Evolutionary conservation across 2,329 filamentous ascomycete genomes (phyloP).

Genomic region (Colletotrichum melonis): DNA sequence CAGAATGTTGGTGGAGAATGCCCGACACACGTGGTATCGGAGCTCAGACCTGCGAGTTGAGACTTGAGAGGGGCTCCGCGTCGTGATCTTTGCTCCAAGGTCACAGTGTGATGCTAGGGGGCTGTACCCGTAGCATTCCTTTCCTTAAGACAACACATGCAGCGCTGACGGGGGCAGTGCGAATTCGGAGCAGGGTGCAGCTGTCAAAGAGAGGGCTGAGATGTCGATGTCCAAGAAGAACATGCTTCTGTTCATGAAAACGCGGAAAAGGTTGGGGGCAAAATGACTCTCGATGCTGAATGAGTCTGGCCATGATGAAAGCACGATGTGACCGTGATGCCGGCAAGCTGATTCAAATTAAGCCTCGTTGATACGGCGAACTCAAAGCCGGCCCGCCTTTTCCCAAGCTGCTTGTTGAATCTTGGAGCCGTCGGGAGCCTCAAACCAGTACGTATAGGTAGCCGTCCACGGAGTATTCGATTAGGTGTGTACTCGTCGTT

Average conservation of each 20-base stretch:
- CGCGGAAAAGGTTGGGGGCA: not conserved
- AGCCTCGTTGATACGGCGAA: not conserved
- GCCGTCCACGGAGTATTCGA: no score
- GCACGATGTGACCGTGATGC: slow-evolving; percentile 13
- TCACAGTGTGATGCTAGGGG: not conserved
- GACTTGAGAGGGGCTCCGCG: not conserved
- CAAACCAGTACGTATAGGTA: not conserved
- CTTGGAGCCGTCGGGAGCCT: no score
- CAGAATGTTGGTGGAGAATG: not conserved
- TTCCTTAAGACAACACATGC: not conserved
- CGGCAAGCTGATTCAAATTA: not conserved
- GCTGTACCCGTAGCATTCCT: not conserved
- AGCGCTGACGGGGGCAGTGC: not conserved
- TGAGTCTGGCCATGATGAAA: not conserved
- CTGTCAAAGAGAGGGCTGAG: not conserved
- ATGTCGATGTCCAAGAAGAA: not conserved
- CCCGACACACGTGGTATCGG: not conserved
- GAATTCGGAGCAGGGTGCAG: not conserved
- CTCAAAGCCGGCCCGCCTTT: not conserved
- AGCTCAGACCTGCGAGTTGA: not conserved
- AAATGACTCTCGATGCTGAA: not conserved
- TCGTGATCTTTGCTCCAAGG: not conserved
- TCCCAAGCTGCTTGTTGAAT: not conserved
- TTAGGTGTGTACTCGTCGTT: not conserved
- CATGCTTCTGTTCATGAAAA: not conserved